Conservation (phyloP, 805 yeast genomes). For the Kodamaea hsintzibuensis region DNA sequence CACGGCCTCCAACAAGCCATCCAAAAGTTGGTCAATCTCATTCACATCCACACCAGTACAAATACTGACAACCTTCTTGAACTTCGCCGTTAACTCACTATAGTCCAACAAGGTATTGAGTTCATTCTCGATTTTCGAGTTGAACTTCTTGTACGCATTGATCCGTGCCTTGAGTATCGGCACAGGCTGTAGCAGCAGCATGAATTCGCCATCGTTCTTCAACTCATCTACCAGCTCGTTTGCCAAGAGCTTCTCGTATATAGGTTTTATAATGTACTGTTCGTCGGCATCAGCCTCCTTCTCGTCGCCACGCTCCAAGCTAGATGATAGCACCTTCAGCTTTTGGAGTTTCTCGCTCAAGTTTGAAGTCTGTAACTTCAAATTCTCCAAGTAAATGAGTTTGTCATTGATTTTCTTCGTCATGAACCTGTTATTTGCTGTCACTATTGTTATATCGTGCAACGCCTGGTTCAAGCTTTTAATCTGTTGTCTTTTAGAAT, state of each 20-base stretch:
- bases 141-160: slow-evolving; percentile 75
- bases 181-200: slow-evolving; percentile 44
- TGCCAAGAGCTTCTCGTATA: slow-evolving; percentile 52
- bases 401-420: slow-evolving; percentile 39
- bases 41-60: slow-evolving; percentile 86
- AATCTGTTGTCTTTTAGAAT: slow-evolving; percentile 37
- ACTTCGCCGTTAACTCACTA: slow-evolving; percentile 54
- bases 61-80: slow-evolving; percentile 82
- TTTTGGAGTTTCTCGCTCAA: slow-evolving; percentile 34
- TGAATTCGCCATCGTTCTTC: slow-evolving; percentile 24
- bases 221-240: slow-evolving; percentile 27
- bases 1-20: slow-evolving; percentile 85
- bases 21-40: slow-evolving; percentile 77
- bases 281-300: slow-evolving; percentile 52
- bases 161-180: slow-evolving; percentile 71
- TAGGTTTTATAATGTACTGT: slow-evolving; percentile 73
- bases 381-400: slow-evolving; percentile 45
- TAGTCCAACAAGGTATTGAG: slow-evolving; percentile 51
- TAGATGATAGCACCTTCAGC: slow-evolving; percentile 19
- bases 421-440: slow-evolving; percentile 43
- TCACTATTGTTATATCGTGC: slow-evolving; percentile 41
- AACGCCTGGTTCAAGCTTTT: slow-evolving; percentile 34
- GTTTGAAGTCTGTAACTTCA: slow-evolving; percentile 48
- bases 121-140: slow-evolving; percentile 52
- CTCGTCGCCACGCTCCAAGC: slow-evolving; percentile 24